Evolutionary conservation across 306 rosid genomes (phyloP).

Genomic region (Dryas alaskensis): DNA sequence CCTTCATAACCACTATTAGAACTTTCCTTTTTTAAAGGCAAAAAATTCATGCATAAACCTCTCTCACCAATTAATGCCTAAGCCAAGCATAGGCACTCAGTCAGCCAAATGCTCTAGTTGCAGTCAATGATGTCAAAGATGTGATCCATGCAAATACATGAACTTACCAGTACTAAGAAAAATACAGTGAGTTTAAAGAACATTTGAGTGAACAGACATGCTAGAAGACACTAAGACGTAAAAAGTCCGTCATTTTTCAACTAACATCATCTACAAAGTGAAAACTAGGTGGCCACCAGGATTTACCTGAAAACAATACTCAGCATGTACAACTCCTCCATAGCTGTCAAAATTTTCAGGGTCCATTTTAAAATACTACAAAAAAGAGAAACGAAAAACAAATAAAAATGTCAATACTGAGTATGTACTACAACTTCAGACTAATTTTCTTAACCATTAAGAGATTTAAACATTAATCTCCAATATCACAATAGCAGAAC

Average conservation of each 20-base stretch:
- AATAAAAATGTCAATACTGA: slow-evolving; percentile 20
- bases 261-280: slow-evolving; percentile 12
- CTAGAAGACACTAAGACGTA: neutral
- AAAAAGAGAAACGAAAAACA: slow-evolving; percentile 25
- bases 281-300: slow-evolving; percentile 13
- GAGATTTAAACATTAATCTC: slow-evolving; percentile 1
- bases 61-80: neutral
- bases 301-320: slow-evolving; percentile 95
- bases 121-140: too few relatives aligned
- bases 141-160: neutral
- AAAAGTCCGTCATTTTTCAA: neutral
- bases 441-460: slow-evolving; percentile 2
- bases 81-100: neutral
- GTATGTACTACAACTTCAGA: neutral
- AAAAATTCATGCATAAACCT: slow-evolving; percentile 1
- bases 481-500: neutral
- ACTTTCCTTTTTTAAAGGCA: neutral
- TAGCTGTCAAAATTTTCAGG: slow-evolving; percentile 78
- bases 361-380: slow-evolving; percentile 89
- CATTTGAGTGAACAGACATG: neutral
- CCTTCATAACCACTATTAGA: neutral
- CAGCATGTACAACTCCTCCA: slow-evolving; percentile 91
- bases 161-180: neutral
- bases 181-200: neutral
- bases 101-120: neutral